Evolutionary conservation across 257 asterid genomes (phyloP).

Genomic region (Nicotiana attenuata): DNA sequence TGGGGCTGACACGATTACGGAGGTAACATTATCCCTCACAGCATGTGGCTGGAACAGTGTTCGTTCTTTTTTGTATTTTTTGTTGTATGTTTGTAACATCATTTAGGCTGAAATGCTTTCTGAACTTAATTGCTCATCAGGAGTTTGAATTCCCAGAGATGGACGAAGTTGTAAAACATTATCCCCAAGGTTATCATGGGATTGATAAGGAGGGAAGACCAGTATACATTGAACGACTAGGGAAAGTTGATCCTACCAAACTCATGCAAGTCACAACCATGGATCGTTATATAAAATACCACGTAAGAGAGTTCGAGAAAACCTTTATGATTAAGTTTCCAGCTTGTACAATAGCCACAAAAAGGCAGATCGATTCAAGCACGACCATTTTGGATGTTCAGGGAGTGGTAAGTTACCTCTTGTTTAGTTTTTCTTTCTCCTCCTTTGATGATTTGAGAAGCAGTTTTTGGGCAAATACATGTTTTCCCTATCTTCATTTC

Average conservation of each 20-base stretch:
- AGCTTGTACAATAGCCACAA: constrained; percentile 94
- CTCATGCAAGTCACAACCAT: constrained; percentile 91
- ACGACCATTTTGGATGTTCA: constrained; percentile 96
- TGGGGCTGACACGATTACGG: constrained; percentile 68
- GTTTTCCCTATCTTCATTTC: neutral
- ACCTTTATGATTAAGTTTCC: constrained; percentile 79
- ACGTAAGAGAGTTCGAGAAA: constrained; percentile 84
- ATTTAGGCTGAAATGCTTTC: constrained; percentile 5
- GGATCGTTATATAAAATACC: constrained; percentile 82
- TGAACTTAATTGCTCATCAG: constrained; percentile 31
- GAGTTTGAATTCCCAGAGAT: constrained; percentile 82
- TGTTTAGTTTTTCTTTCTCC: neutral
- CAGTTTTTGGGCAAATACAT: neutral
- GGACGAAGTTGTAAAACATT: constrained; percentile 71
- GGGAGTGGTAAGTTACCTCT: constrained; percentile 72
- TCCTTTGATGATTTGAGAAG: neutral
- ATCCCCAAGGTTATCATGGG: constrained; percentile 98
- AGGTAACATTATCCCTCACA: constrained; percentile 33
- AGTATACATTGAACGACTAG: constrained; percentile 82
- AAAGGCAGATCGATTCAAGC: constrained; percentile 90
- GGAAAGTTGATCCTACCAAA: constrained; percentile 77
- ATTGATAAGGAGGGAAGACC: constrained; percentile 97
- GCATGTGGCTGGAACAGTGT: neutral
- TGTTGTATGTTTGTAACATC: neutral
- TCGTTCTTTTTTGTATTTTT: neutral